Percentiles rank a stretch among this genome's conserved stretches.
phyloP scores from a whole-genome alignment of 139 green algal genomes.

The Tetraselmis chui region DNA sequence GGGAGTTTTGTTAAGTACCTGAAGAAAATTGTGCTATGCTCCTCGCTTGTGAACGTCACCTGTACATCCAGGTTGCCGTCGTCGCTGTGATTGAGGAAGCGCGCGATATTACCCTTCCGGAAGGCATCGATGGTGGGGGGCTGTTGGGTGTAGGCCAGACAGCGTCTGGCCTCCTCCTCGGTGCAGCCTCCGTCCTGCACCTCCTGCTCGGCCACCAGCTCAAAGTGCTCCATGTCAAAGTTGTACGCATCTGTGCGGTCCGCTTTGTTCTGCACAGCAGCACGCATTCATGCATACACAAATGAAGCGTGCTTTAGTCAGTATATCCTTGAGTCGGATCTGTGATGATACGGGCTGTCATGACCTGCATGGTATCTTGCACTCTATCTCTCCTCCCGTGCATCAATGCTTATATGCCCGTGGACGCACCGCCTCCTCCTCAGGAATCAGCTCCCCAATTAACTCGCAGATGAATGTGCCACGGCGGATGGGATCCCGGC shows the following conservation, averaged over 20 bases:
- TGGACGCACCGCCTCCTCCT: constrained; percentile 31
- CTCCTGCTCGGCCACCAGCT: background rate
- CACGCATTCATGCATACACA: background rate
- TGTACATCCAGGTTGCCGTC: background rate
- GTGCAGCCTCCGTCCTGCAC: background rate
- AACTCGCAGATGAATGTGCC: constrained; percentile 52
- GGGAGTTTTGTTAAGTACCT: too few relatives aligned
- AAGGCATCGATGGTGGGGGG: background rate
- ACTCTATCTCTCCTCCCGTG: background rate
- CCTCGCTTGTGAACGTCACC: background rate
- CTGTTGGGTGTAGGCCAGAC: background rate
- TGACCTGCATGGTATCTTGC: background rate
- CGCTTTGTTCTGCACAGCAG: background rate
- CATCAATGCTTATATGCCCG: too few relatives aligned
- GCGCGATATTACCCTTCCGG: background rate
- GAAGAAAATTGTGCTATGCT: background rate
- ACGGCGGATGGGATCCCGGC: constrained; percentile 22
- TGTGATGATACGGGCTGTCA: too few relatives aligned
- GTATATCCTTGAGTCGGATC: too few relatives aligned
- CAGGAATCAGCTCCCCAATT: constrained; percentile 42
- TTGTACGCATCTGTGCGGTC: background rate
- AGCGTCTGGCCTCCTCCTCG: background rate
- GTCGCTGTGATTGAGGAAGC: background rate
- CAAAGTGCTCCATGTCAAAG: background rate
- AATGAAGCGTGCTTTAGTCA: too few relatives aligned